Evolutionary conservation across 2,329 filamentous ascomycete genomes (phyloP), one percentile per base, ranked within the genome.

Genomic region (Orbilia blumenaviensis): DNA sequence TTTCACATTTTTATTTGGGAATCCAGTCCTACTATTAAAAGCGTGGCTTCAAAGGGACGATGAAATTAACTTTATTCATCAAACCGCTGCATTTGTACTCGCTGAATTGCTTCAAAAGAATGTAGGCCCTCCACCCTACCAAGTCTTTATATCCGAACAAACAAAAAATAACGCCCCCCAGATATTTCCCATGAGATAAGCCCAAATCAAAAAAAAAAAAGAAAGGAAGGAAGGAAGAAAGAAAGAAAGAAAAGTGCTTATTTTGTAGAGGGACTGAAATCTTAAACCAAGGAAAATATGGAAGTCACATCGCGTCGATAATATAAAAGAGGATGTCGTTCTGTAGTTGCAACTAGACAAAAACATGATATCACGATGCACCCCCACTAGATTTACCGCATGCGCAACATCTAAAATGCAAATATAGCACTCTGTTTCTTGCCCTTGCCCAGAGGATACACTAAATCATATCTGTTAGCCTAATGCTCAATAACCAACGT

Each of bases 361-460:
- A 41, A 44, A 23, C 23, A 44, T 44, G 16, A 9, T 9, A 2
- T 46, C 18, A 23, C 6, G 1, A 23, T 16, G 9, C 18, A 9
- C 34, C 16, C 12, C 3, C 18, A 23, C 21, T 23, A 7, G 36
- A 27, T 41, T 29, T 14, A 1, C 14, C 14, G 25, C 6, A 23
- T 32, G 18, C 18, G n/a, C n/a, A 50, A 21, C 10, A 64, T 58
- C 50, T 76, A 76, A 23, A 76, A 76, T 16, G 72, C 72, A 32
- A 76, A 76, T 9, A 76, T 69, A 9, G 72, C 72, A 38, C 64
- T 76, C 54, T 66, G 60, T 16, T 69, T 77, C 38, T 77, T 77
- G 4, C 67, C 50, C 27, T 77, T 72, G 8, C 73, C 73, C 18
- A 77, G 36, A 23, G 73, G 73, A n/a, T 77, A 77, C 16, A 77